Base-by-base conservation (phyloP, 257 asterid genomes). In the Ehretia macrophylla region DNA sequence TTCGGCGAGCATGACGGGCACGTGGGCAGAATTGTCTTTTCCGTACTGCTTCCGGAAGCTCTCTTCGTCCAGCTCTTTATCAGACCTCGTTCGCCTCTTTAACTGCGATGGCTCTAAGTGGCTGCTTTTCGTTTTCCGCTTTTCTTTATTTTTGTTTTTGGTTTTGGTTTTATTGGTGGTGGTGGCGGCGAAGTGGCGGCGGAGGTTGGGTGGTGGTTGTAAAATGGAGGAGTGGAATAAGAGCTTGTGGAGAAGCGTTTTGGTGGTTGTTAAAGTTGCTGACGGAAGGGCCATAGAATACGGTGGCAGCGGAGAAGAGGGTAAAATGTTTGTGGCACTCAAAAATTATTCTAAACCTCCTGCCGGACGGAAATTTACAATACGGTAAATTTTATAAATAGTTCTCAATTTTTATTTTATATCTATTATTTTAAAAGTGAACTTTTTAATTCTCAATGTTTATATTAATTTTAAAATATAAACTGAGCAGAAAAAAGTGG, bases 1-100 rank as follows among this genome's bases (percentile, higher is more conserved):
- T 78, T 92, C 98, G 11, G 93, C 97, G 11, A 88, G 80, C 87
- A 86, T 35, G 50, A 92, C 98, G 23, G 98, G 97, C 51, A 84
- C 87, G 72, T 92, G 98, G 49, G 82, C 72, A 55, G 80, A 60
- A 66, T 47, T 69, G 10, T 69, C 95, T 78, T 80, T 71, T 63
- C 90, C 95, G 42, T 59, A 81, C 32, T 48, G 69, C 73, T 80
- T 75, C 47, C 73, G 40, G 63, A 91, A 88, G 1, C 63, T 63
- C 45, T 80, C 85, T 77, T 78, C 93, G 68, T 91, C 95, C 13
- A 88, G 63, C 77, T 76, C 95, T 63, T 83, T 83, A 19, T 73
- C 88, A 23, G 97, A 92, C 35, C 98, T 86, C 65, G 97, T 92
- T 42, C 98, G 81, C 69, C 85, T 83, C 76, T 86, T 92, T 64